A percentile compares a stretch with the other conserved stretches of the same genome.
Conservation (phyloP, 768 basidiomycete genomes). For the Collybia nuda region DNA sequence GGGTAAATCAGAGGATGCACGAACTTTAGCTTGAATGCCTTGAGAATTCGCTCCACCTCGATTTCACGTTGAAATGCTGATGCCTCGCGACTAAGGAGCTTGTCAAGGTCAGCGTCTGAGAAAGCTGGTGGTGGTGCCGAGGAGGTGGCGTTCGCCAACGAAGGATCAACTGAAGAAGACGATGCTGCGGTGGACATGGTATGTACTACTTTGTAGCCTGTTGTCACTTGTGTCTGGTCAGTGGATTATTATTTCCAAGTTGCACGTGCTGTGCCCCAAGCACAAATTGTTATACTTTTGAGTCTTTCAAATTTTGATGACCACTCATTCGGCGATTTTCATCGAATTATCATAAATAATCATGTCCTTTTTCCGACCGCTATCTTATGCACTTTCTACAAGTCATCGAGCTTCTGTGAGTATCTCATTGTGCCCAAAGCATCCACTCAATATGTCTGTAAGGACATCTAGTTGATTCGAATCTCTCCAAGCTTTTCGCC, state of each 20-base stretch:
- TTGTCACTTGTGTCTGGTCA: background rate
- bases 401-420: slow-evolving; percentile 6
- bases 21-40: slow-evolving; percentile 95
- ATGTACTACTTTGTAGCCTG: background rate
- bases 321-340: background rate
- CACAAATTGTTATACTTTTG: too few species aligned
- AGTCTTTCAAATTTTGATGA: too few species aligned
- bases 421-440: background rate
- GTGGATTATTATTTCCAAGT: background rate
- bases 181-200: slow-evolving; percentile 14
- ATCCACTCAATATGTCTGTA: slow-evolving; percentile 2
- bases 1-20: slow-evolving; percentile 18
- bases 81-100: slow-evolving; percentile 75
- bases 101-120: slow-evolving; percentile 68
- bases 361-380: slow-evolving; percentile 12
- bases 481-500: background rate
- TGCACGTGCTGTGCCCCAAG: background rate
- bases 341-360: background rate
- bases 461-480: slow-evolving; percentile 11
- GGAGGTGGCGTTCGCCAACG: slow-evolving; percentile 1
- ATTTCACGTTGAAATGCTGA: slow-evolving; percentile 85
- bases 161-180: slow-evolving; percentile 22
- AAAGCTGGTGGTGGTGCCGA: slow-evolving; percentile 12
- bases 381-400: background rate
- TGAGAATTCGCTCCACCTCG: slow-evolving; percentile 89